phyloP scores from a whole-genome alignment of 2,329 filamentous ascomycete species.

The Xylariaceae sp. region DNA sequence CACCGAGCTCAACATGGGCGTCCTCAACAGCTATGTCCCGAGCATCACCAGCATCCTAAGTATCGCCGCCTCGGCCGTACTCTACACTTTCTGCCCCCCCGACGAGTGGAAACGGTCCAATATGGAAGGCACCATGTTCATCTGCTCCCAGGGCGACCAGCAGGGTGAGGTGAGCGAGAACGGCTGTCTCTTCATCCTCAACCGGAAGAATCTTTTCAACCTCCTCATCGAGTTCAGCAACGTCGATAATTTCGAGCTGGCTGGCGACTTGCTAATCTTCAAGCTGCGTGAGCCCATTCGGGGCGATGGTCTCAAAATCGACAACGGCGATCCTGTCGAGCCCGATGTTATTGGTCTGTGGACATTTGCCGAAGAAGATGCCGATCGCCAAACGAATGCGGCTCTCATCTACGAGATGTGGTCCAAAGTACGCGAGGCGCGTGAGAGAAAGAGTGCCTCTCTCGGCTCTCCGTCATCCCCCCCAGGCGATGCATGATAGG shows the following conservation, averaged over 20 bases:
- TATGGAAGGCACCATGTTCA: conserved; percentile 83
- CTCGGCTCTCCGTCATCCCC: background rate
- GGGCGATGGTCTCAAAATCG: conserved; percentile 14
- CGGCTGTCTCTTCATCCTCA: conserved; percentile 67
- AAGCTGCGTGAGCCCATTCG: conserved; percentile 35
- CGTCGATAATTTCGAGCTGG: conserved; percentile 61
- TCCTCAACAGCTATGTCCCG: conserved; percentile 77
- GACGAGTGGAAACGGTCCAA: conserved; percentile 79
- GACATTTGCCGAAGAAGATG: conserved; percentile 26
- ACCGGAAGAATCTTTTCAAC: conserved; percentile 67
- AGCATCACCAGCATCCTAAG: conserved; percentile 69
- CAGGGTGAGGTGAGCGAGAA: conserved; percentile 34
- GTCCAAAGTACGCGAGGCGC: conserved; percentile 21
- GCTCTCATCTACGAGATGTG: conserved; percentile 28
- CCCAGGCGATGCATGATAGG: too few relatives aligned
- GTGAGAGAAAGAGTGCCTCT: conserved; percentile 11
- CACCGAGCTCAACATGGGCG: conserved; percentile 80
- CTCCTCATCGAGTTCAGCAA: conserved; percentile 61
- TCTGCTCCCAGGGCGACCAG: conserved; percentile 59
- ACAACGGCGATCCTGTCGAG: conserved; percentile 19
- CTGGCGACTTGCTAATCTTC: conserved; percentile 50
- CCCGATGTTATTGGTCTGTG: conserved; percentile 25
- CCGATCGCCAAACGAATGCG: conserved; percentile 22
- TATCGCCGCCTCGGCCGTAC: conserved; percentile 78
- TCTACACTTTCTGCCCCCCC: conserved; percentile 68